Evolutionary conservation across 306 rosid species (phyloP).

Genomic region (Arachis hypogaea): DNA sequence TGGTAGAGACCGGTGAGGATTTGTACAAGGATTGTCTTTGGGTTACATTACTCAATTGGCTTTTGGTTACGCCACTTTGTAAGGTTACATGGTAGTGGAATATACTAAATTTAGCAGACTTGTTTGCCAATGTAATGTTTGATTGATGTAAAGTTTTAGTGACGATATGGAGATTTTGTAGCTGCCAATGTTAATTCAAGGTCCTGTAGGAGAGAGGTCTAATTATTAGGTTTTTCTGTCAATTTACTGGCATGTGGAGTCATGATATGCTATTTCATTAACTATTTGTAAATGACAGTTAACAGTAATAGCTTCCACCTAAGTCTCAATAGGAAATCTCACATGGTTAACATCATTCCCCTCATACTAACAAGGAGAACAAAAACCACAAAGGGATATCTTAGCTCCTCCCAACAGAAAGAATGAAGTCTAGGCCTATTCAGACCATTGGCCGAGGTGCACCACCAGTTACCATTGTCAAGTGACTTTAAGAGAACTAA

Average conservation of each 20-base stretch:
- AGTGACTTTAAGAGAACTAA: too few relatives aligned
- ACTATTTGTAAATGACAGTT: too few relatives aligned
- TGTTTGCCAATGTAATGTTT: constrained; percentile 5
- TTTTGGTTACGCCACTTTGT: background rate
- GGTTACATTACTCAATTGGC: background rate
- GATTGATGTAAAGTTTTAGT: background rate
- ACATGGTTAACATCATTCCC: too few relatives aligned
- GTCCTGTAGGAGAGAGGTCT: background rate
- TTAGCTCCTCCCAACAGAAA: too few relatives aligned
- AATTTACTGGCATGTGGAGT: background rate
- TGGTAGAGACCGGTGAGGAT: background rate
- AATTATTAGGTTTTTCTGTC: background rate
- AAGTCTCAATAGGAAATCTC: too few relatives aligned
- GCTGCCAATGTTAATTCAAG: background rate
- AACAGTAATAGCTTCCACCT: too few relatives aligned
- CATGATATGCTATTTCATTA: background rate
- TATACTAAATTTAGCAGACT: background rate
- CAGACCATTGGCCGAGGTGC: too few relatives aligned
- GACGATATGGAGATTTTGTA: constrained; percentile 4
- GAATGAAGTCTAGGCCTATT: too few relatives aligned
- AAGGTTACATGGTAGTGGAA: background rate
- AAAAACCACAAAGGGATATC: too few relatives aligned
- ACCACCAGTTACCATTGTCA: too few relatives aligned
- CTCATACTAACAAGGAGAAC: too few relatives aligned
- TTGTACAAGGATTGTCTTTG: background rate